phyloP scores from a whole-genome alignment of 768 basidiomycete genomes.

The Podaxis pistillaris region DNA sequence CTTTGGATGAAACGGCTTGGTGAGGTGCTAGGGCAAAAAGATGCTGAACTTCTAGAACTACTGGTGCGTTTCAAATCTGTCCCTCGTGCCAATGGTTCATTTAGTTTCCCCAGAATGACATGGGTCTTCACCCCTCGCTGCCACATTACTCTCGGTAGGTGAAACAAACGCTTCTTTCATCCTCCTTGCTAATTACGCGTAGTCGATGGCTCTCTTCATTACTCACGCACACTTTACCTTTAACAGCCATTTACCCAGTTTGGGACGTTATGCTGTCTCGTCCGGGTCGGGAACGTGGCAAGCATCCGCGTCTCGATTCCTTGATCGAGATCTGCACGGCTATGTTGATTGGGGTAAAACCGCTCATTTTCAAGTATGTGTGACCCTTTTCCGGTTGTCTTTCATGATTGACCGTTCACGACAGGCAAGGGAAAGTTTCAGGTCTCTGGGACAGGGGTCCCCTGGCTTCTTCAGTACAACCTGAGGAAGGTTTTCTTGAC shows the following conservation, averaged over 20 bases:
- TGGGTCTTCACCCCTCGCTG: constrained; percentile 65
- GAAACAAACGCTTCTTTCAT: background rate
- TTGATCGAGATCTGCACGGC: constrained; percentile 70
- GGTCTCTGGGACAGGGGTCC: constrained; percentile 13
- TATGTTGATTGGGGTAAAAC: constrained; percentile 61
- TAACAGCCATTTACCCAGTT: constrained; percentile 52
- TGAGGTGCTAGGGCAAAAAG: constrained; percentile 59
- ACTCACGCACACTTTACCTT: constrained; percentile 70
- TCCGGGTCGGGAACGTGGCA: constrained; percentile 51
- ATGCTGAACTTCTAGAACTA: constrained; percentile 56
- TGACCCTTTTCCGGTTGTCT: background rate
- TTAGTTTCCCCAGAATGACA: constrained; percentile 42
- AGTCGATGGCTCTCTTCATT: constrained; percentile 78
- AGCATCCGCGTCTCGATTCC: constrained; percentile 61
- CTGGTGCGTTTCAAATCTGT: constrained; percentile 43
- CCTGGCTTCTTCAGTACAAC: constrained; percentile 37
- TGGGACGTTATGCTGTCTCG: constrained; percentile 76
- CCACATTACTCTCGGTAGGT: constrained; percentile 83
- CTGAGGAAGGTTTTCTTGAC: constrained; percentile 65
- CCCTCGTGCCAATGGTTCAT: background rate
- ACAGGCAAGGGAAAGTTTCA: constrained; percentile 26
- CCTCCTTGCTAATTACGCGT: constrained; percentile 1
- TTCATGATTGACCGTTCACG: background rate
- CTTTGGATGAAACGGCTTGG: constrained; percentile 65
- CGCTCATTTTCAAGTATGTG: constrained; percentile 53